Conservation (phyloP, 1,284 basidiomycete genomes). For the Ustilago nuda region DNA sequence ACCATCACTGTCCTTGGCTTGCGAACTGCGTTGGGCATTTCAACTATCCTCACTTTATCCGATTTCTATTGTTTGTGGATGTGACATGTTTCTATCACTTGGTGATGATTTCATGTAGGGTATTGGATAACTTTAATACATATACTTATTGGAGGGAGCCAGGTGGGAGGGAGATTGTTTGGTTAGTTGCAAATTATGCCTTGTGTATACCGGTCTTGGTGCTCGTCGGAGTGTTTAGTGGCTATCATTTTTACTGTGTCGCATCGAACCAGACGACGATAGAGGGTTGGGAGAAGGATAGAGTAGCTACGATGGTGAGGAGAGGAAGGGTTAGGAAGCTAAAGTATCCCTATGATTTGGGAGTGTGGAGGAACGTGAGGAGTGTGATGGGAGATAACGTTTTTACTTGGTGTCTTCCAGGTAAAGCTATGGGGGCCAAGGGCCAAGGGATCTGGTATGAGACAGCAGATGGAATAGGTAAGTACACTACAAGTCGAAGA, state of each 20-base stretch:
- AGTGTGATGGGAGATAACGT: conserved; percentile 81
- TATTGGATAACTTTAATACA: conserved; percentile 57
- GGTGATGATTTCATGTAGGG: conserved; percentile 46
- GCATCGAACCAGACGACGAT: conserved; percentile 90
- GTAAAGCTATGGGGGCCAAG: conserved; percentile 65
- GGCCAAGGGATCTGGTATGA: conserved; percentile 81
- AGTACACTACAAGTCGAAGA: conserved; percentile 14
- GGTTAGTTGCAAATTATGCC: conserved; percentile 88
- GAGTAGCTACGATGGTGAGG: conserved; percentile 84
- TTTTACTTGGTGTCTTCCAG: conserved; percentile 84
- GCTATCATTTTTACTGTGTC: conserved; percentile 90
- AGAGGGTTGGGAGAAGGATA: conserved; percentile 97
- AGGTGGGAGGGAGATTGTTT: conserved; percentile 78
- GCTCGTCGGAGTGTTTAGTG: conserved; percentile 78
- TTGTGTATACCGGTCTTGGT: conserved; percentile 86
- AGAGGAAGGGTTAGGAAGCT: conserved; percentile 84
- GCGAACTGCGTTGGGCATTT: conserved; percentile 72
- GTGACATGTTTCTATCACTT: conserved; percentile 75
- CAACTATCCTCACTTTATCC: conserved; percentile 70
- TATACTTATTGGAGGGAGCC: conserved; percentile 76
- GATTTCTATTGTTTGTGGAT: conserved; percentile 78
- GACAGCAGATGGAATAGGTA: conserved; percentile 21
- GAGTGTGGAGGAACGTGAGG: conserved; percentile 78
- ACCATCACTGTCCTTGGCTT: conserved; percentile 73
- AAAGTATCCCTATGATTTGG: conserved; percentile 91